A percentile compares a stretch with the other conserved stretches of the same genome.
Conservation (phyloP, 805 yeast species). For the Wickerhamiella allomyrinae region DNA sequence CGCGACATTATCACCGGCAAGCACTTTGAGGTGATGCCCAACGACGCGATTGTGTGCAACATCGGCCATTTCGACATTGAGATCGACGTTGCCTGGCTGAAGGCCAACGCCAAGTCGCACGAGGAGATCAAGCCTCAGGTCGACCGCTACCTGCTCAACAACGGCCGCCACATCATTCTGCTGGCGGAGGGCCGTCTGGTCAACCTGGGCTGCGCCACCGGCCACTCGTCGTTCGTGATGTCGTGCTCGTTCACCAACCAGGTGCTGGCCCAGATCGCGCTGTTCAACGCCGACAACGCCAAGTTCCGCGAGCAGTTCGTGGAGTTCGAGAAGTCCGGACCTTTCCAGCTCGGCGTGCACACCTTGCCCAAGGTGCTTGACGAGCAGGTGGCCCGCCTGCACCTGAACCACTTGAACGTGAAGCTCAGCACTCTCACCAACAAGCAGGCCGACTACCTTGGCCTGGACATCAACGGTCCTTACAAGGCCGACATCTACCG, state of each 20-base stretch:
- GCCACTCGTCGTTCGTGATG: conserved; percentile 98
- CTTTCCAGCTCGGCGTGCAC: conserved; percentile 86
- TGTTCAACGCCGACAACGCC: conserved; percentile 75
- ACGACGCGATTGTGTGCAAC: conserved; percentile 98
- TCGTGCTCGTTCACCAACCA: conserved; percentile 99
- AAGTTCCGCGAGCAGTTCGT: conserved; percentile 67
- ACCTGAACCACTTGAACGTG: conserved; percentile 88
- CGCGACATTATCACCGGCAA: conserved; percentile 89
- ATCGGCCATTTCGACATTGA: conserved; percentile 99
- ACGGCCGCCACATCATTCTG: conserved; percentile 87
- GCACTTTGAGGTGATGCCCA: conserved; percentile 89
- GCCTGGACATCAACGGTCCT: conserved; percentile 87
- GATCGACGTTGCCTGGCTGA: conserved; percentile 98
- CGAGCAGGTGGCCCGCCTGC: conserved; percentile 96
- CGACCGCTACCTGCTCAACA: conserved; percentile 82
- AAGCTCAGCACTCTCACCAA: conserved; percentile 60
- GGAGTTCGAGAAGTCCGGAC: conserved; percentile 87
- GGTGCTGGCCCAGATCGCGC: conserved; percentile 96
- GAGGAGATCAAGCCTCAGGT: conserved; percentile 98
- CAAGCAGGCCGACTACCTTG: conserved; percentile 88
- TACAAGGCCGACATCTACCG: conserved; percentile 97
- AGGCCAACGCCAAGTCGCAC: conserved; percentile 81
- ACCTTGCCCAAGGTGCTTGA: conserved; percentile 94
- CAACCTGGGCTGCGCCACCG: conserved; percentile 99
- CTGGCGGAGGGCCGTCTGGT: conserved; percentile 99